Conservation (phyloP, 345 rosid species). For the Moricandia moricandioides region DNA sequence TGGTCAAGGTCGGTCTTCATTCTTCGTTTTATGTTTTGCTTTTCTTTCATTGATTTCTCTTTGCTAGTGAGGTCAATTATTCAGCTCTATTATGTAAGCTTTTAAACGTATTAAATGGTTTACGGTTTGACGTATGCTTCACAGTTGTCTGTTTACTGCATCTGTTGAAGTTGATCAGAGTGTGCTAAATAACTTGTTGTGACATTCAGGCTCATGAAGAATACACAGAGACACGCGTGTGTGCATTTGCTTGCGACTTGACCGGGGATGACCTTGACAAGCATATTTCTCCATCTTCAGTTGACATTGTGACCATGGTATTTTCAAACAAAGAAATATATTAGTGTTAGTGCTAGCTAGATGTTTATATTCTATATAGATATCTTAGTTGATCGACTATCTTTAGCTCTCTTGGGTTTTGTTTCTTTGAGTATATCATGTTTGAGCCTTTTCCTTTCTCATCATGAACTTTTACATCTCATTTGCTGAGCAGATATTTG, state of each 20-base stretch:
- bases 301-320: slow-evolving; percentile 95
- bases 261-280: slow-evolving; percentile 66
- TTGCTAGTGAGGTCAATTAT: slow-evolving; percentile 1
- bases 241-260: slow-evolving; percentile 77
- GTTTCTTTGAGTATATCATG: neutral
- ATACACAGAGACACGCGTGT: slow-evolving; percentile 54
- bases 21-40: neutral
- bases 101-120: neutral
- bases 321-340: slow-evolving; percentile 12
- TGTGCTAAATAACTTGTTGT: neutral
- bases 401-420: neutral
- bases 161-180: neutral
- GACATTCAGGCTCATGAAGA: slow-evolving; percentile 74
- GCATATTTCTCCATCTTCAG: slow-evolving; percentile 70
- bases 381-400: neutral
- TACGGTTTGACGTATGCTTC: neutral
- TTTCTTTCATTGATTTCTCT: neutral
- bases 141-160: neutral
- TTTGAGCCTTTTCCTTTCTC: slow-evolving; percentile 3
- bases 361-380: neutral
- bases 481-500: slow-evolving; percentile 76
- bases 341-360: neutral
- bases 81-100: neutral
- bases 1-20: slow-evolving; percentile 73
- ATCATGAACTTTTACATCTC: slow-evolving; percentile 4